These are phyloP conservation scores for Mycena indigotica DNA, from an alignment of 768 basidiomycete genomes.

Conservation along the genomic window DNA sequence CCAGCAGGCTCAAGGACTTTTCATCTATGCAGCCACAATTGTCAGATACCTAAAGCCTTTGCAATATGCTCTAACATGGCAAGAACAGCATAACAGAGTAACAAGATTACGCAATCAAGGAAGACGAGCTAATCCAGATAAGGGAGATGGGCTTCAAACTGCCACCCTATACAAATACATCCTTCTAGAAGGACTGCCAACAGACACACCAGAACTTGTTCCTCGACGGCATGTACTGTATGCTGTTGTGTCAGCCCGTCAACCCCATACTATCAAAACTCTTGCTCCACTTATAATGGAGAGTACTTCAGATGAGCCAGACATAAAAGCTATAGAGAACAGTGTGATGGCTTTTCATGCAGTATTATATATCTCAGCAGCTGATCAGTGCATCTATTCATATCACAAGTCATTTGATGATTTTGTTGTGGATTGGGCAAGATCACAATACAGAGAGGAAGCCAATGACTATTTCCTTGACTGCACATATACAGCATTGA, in stretches of 20 bases:
- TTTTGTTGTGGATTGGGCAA: background rate
- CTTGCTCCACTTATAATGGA: conserved; percentile 3
- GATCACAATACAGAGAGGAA: background rate
- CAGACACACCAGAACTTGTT: too few relatives aligned
- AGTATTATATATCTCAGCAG: background rate
- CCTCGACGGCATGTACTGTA: background rate
- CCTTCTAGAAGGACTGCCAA: too few relatives aligned
- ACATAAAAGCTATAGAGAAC: background rate
- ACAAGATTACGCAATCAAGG: too few relatives aligned
- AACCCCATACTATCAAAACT: background rate
- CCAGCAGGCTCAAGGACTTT: conserved; percentile 1
- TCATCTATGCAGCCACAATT: conserved; percentile 4
- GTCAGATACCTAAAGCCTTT: conserved; percentile 1
- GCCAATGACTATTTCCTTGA: background rate
- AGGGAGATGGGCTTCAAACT: too few relatives aligned
- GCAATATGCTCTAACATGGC: too few relatives aligned
- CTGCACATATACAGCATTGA: background rate
- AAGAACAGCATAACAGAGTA: too few relatives aligned
- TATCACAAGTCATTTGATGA: conserved; percentile 11
- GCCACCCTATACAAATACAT: too few relatives aligned
- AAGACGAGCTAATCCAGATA: too few relatives aligned
- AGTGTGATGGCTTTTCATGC: background rate
- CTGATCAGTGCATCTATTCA: background rate
- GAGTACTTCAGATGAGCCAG: background rate
- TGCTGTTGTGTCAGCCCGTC: background rate